Evolutionary conservation across 73 alveolate genomes (phyloP).

Genomic region (Paramecium bursaria): DNA sequence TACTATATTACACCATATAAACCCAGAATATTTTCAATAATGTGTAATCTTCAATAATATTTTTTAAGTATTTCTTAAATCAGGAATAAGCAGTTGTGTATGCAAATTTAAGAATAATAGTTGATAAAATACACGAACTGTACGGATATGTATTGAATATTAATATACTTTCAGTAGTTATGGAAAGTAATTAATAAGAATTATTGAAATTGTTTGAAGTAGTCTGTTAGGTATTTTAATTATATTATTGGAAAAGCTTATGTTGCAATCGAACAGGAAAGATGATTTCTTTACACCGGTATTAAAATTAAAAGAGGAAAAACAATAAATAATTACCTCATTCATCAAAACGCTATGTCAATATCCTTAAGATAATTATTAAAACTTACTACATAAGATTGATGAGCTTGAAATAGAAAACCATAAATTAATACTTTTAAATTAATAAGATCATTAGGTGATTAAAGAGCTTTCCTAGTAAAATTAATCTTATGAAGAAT

Average conservation of each 20-base stretch:
- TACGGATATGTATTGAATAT: neutral
- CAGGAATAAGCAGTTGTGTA: neutral
- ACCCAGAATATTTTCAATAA: slow-evolving; percentile 30
- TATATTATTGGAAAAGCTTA: neutral
- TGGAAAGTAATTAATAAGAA: slow-evolving; percentile 13
- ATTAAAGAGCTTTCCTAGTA: neutral
- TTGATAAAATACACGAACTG: slow-evolving; percentile 30
- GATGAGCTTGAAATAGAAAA: slow-evolving; percentile 50
- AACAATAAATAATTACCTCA: slow-evolving; percentile 33
- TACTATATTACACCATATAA: slow-evolving; percentile 32
- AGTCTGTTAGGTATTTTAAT: slow-evolving; percentile 1
- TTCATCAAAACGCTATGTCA: neutral
- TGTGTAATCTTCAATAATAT: neutral
- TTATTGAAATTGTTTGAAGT: slow-evolving; percentile 5
- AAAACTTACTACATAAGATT: slow-evolving; percentile 25
- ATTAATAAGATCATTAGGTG: neutral
- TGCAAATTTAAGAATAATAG: slow-evolving; percentile 21
- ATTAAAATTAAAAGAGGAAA: slow-evolving; percentile 2
- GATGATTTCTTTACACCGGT: slow-evolving; percentile 55
- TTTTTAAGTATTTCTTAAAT: slow-evolving; percentile 9
- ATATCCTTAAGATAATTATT: neutral
- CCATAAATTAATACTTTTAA: slow-evolving; percentile 10
- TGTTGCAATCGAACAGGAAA: neutral
- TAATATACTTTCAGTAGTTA: slow-evolving; percentile 35
- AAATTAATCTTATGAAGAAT: neutral